Base-by-base conservation (phyloP, 2,329 filamentous ascomycete species). In the Microsporum audouinii region DNA sequence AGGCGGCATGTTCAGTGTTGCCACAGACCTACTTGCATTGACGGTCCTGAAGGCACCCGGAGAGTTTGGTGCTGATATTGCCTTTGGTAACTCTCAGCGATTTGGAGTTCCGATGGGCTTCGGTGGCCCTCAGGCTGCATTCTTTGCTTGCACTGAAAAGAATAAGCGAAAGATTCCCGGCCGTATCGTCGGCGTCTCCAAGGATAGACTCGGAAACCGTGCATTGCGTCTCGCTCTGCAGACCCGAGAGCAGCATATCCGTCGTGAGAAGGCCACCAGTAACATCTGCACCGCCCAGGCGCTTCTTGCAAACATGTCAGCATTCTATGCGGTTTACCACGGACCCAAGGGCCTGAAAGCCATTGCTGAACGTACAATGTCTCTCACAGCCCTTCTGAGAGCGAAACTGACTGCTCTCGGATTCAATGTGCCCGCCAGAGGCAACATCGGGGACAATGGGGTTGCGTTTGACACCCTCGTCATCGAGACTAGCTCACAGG, bases 201-300 rank as follows among this genome's bases (percentile, higher is more conserved):
- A 95, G 75, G 92, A 97, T 71, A 83, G 92, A 60, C 80, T 91
- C 3, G 92, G 92, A 5, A 84, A 88, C 65, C 86, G 82, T 10
- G 92, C 91, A 3, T 85, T 95, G 66, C 83, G 92, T 68, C 77
- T 96, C 70, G 88, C 92, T 17, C 78, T 96, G 59, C 92, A 97
- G 76, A 96, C 92, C 7, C 82, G 92, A 68, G 92, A 97, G 77
- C 92, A 97, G 78, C 92, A 97, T 73, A 96, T 97, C 72, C 84
- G 92, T 66, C 84, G 92, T 70, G 92, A 97, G 73, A 96, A 96
- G 81, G 92, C 92, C 1, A 97, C 92, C 1, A 96, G 91, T 79
- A 97, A 97, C 71, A 91, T 96, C 63, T 97, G 92, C 78, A 97
- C 92, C 1, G 91, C 92, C 1, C 92, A 97, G 76, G 92, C 92